Conservation (phyloP, 2,329 filamentous ascomycete species). For the Pseudocercospora pini-densiflorae region DNA sequence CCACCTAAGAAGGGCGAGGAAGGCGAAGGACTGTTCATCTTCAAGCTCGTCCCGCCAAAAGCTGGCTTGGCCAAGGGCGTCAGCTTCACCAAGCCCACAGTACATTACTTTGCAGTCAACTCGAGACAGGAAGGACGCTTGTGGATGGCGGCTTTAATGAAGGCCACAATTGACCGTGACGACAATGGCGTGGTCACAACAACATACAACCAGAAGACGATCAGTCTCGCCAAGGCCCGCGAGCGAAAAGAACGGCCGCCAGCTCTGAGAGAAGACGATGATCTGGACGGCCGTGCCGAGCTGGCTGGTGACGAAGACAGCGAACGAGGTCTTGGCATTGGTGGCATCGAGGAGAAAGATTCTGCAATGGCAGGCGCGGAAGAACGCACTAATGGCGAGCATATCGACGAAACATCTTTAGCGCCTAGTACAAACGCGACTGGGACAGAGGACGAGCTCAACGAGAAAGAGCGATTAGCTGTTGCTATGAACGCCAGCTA, state of each 20-base stretch:
- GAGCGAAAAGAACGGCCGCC: conserved; percentile 88
- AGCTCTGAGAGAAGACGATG: conserved; percentile 69
- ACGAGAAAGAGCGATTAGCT: conserved; percentile 13
- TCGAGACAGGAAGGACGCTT: conserved; percentile 84
- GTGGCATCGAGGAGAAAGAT: conserved; percentile 27
- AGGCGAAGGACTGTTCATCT: conserved; percentile 79
- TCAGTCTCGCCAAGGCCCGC: conserved; percentile 85
- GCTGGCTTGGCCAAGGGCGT: conserved; percentile 86
- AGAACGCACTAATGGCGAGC: conserved; percentile 6
- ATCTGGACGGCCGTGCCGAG: conserved; percentile 35
- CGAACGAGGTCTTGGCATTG: conserved; percentile 33
- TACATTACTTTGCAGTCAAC: conserved; percentile 97
- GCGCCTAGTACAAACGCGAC: conserved; percentile 17
- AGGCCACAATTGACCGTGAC: conserved; percentile 96
- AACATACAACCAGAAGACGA: conserved; percentile 96
- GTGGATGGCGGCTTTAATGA: conserved; percentile 99
- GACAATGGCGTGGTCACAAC: conserved; percentile 74
- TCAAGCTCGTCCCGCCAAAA: conserved; percentile 93
- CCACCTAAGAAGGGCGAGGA: conserved; percentile 48
- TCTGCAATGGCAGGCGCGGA: conserved; percentile 27
- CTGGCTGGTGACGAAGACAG: conserved; percentile 19
- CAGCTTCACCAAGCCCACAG: conserved; percentile 95
- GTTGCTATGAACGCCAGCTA: conserved; percentile 17
- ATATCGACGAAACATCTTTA: conserved; percentile 8
- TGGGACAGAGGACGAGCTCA: conserved; percentile 15